A percentile compares a stretch with the other conserved stretches of the same genome.
These are phyloP conservation scores for Aureobasidium sp. DNA, from an alignment of 2,329 filamentous ascomycete genomes.

Conservation along the genomic window DNA sequence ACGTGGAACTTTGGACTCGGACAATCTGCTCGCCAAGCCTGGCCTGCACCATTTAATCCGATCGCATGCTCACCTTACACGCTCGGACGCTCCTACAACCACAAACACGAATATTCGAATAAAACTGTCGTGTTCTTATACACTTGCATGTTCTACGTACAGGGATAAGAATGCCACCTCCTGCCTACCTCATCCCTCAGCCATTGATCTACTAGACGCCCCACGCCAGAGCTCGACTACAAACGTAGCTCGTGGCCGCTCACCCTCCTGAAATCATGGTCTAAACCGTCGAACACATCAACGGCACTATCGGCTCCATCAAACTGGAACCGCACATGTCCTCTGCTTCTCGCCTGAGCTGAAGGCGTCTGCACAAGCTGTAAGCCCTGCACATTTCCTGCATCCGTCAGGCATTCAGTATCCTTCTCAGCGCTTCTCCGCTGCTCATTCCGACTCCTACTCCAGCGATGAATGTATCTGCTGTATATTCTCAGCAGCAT, in stretches of 20 bases:
- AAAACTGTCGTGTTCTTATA: too few relatives aligned
- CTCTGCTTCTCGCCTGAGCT: background rate
- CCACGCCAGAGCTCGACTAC: background rate
- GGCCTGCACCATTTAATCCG: background rate
- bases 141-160: background rate
- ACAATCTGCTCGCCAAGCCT: background rate
- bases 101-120: background rate
- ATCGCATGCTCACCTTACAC: background rate
- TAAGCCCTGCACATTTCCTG: background rate
- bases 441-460: background rate
- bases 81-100: too few relatives aligned
- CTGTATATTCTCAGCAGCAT: background rate
- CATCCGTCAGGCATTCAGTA: background rate
- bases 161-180: background rate
- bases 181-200: background rate
- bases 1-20: slow-evolving; percentile 2
- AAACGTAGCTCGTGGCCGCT: background rate
- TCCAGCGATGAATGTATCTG: background rate
- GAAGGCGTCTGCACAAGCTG: background rate
- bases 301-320: background rate
- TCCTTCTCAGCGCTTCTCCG: background rate
- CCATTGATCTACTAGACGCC: background rate
- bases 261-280: background rate
- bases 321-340: background rate
- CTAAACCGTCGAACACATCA: background rate